Evolutionary conservation across 2,329 filamentous ascomycete species (phyloP), one percentile per base, ranked within the genome.

Genomic region (Ceratocystis harringtonii): DNA sequence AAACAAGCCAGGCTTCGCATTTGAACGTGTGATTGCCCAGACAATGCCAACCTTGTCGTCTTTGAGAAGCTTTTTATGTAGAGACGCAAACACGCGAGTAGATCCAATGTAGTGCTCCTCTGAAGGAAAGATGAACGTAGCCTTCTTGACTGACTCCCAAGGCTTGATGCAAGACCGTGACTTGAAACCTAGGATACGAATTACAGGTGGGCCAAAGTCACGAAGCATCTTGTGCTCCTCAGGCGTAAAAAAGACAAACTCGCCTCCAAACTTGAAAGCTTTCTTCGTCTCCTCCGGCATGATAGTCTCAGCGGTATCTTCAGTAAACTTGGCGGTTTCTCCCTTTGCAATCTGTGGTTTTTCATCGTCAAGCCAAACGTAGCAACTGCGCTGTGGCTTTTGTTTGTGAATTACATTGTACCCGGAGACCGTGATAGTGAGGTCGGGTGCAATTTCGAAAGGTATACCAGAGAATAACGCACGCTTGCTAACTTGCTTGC

Each of bases 161-260:
- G 87, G 79, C 0, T 89, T 88, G 1, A 96, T 78, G 71, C 83
- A 78, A 1, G 82, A 83, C 32, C 89, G 79, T 5, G 90, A 84
- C 73, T 97, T 99, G 80, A 99, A 99, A 5, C 94, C 94, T 66
- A 99, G 88, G 69, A 99, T 88, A 4, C 91, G 86, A 66, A 99
- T 88, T 12, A 89, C 79, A 0, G 90, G 89, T 1, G 88, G 81
- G 2, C 92, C 92, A 70, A 96, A 96, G 69, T 89, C 79, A 68
- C 86, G 86, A 67, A 99, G 80, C 22, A 81, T 77, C 66, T 86
- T 87, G 68, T 92, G 84, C 73, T 99, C 92, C 43, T 96, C 91
- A 0, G 86, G 82, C 0, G 86, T 86, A 73, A 99, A 99, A 61
- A 87, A 82, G 60, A 99, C 84, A 61, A 90, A 90, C 69, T 95